phyloP scores from a whole-genome alignment of 148 eudicot species.

The Cornus controversa region DNA sequence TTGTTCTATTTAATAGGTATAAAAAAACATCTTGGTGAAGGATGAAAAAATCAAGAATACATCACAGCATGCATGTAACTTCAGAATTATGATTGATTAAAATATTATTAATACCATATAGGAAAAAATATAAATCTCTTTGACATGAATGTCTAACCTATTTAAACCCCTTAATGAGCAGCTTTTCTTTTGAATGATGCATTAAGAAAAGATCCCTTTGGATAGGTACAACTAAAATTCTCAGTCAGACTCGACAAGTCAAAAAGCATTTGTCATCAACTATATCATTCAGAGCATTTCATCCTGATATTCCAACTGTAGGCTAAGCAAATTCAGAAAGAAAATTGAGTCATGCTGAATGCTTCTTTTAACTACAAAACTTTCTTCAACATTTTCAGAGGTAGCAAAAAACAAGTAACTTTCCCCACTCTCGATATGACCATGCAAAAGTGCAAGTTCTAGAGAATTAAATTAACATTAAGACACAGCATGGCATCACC shows the following conservation, averaged over 20 bases:
- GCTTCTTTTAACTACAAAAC: not conserved
- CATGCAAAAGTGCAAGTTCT: slow-evolving; percentile 4
- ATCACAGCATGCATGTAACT: not conserved
- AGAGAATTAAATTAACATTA: not conserved
- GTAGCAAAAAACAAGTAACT: not conserved
- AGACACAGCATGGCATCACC: not conserved
- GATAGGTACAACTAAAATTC: not conserved
- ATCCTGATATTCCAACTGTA: not conserved
- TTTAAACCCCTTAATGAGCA: not conserved
- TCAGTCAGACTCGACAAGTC: too few relatives aligned
- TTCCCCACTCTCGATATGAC: not conserved
- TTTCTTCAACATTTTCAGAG: not conserved
- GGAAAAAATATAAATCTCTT: not conserved
- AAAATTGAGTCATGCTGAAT: not conserved
- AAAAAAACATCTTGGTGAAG: too few relatives aligned
- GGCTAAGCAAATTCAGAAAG: not conserved
- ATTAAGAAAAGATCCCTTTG: too few relatives aligned
- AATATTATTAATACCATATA: not conserved
- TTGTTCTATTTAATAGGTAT: not conserved
- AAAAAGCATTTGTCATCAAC: not conserved
- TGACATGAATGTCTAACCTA: not conserved
- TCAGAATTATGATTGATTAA: not conserved
- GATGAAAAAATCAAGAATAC: not conserved
- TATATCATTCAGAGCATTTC: not conserved
- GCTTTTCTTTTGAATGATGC: not conserved